These are phyloP conservation scores for Sordariomycetes sp. DNA, from an alignment of 2,329 filamentous ascomycete species.

Conservation along the genomic window DNA sequence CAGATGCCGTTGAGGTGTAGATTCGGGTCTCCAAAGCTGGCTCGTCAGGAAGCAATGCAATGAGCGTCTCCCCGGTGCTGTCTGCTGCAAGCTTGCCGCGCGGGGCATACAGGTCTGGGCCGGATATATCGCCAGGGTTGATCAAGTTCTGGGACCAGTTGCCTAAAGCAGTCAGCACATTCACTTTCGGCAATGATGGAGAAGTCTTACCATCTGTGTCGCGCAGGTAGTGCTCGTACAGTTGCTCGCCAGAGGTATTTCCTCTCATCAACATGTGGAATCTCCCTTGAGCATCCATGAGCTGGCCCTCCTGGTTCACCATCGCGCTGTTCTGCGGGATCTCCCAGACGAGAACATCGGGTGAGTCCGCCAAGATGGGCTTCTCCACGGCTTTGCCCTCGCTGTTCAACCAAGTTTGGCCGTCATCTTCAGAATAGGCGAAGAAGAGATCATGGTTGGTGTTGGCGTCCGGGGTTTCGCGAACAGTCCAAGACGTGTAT, in stretches of 20 bases:
- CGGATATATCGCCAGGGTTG: slow-evolving; percentile 5
- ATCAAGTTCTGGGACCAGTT: slow-evolving; percentile 8
- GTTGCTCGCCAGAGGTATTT: slow-evolving; percentile 5
- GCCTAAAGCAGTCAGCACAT: background rate
- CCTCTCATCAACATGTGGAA: slow-evolving; percentile 10
- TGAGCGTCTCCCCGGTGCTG: slow-evolving; percentile 6
- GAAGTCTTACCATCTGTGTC: slow-evolving; percentile 4
- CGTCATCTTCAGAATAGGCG: slow-evolving; percentile 8
- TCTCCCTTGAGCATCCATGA: slow-evolving; percentile 7
- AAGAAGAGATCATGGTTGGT: slow-evolving; percentile 11
- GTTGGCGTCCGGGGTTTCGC: slow-evolving; percentile 10
- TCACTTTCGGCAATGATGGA: background rate
- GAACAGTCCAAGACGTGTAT: slow-evolving; percentile 10
- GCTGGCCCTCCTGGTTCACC: slow-evolving; percentile 12
- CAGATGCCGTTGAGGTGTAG: slow-evolving; percentile 5
- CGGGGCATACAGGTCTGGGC: slow-evolving; percentile 7
- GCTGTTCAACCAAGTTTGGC: slow-evolving; percentile 9
- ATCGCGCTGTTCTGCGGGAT: slow-evolving; percentile 9
- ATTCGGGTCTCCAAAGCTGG: slow-evolving; percentile 6
- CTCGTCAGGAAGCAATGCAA: slow-evolving; percentile 9
- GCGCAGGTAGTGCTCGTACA: slow-evolving; percentile 9
- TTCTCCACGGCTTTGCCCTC: slow-evolving; percentile 3
- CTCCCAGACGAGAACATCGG: slow-evolving; percentile 5
- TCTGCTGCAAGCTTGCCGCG: slow-evolving; percentile 10
- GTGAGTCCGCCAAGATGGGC: slow-evolving; percentile 4